phyloP scores from a whole-genome alignment of 768 basidiomycete species.

The Rhodotorula babjevae region DNA sequence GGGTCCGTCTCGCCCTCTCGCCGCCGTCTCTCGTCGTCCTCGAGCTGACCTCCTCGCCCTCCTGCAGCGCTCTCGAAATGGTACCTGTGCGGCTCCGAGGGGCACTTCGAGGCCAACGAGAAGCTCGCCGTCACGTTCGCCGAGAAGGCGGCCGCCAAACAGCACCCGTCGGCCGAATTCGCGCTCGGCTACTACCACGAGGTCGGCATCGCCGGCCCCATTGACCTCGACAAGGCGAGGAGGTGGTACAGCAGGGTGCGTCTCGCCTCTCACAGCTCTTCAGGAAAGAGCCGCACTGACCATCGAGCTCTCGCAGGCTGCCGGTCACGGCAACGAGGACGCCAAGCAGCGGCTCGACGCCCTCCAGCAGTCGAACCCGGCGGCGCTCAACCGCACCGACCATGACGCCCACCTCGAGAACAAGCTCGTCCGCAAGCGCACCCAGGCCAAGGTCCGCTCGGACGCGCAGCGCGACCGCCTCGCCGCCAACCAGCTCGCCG shows the following conservation, averaged over 20 bases:
- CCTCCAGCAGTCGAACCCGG: constrained; percentile 58
- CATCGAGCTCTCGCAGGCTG: constrained; percentile 54
- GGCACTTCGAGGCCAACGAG: constrained; percentile 42
- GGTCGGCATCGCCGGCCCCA: constrained; percentile 73
- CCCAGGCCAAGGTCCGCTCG: constrained; percentile 54
- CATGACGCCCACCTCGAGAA: constrained; percentile 72
- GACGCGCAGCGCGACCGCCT: constrained; percentile 29
- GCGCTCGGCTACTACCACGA: constrained; percentile 94
- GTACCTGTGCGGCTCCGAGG: constrained; percentile 81
- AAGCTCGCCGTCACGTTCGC: constrained; percentile 80
- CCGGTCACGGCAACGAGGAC: constrained; percentile 72
- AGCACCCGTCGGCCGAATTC: constrained; percentile 68
- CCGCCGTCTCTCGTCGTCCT: too few species aligned
- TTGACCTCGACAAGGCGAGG: constrained; percentile 55
- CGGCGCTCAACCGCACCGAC: constrained; percentile 67
- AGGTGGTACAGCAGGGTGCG: constrained; percentile 71
- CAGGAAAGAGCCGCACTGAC: background rate
- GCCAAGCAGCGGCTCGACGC: constrained; percentile 69
- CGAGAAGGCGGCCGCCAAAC: constrained; percentile 64
- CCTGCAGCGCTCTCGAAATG: constrained; percentile 70
- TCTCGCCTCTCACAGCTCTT: background rate
- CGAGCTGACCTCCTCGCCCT: background rate
- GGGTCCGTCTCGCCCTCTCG: constrained; percentile 49
- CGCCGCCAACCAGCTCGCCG: constrained; percentile 12
- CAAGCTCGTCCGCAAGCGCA: constrained; percentile 77